Evolutionary conservation across 306 rosid species (phyloP).

Genomic region (Fragaria iinumae): DNA sequence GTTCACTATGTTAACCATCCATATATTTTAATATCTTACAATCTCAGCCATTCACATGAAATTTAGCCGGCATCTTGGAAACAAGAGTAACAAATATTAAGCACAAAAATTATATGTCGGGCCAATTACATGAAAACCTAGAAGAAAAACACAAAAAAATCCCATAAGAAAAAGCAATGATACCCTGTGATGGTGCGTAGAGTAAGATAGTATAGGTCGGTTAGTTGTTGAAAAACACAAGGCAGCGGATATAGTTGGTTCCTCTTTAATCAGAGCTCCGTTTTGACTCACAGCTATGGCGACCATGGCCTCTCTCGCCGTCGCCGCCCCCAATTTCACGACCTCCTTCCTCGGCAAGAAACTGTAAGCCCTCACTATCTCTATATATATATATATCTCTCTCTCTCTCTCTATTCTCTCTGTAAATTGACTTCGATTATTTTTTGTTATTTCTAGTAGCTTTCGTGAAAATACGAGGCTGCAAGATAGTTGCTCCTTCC

Average conservation of each 20-base stretch:
- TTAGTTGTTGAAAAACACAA: not conserved
- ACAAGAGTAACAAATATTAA: too few relatives aligned
- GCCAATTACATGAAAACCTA: too few relatives aligned
- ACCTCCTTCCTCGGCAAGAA: constrained; percentile 49
- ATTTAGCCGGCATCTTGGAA: too few relatives aligned
- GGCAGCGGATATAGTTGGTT: not conserved
- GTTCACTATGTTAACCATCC: too few relatives aligned
- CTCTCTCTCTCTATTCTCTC: too few relatives aligned
- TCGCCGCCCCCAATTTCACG: constrained; percentile 50
- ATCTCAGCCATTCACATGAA: too few relatives aligned
- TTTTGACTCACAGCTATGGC: constrained; percentile 20
- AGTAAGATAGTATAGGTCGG: not conserved
- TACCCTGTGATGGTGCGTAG: not conserved
- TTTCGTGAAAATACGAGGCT: constrained; percentile 36
- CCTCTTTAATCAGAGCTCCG: not conserved
- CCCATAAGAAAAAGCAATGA: not conserved
- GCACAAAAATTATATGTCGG: too few relatives aligned
- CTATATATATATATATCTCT: not conserved
- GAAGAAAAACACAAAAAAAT: too few relatives aligned
- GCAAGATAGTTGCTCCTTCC: constrained; percentile 3
- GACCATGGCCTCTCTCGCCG: constrained; percentile 55
- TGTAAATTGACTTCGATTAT: not conserved
- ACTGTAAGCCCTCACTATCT: constrained; percentile 40
- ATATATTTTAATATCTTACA: too few relatives aligned
- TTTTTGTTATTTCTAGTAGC: constrained; percentile 26